These are phyloP conservation scores for Aspergillus indologenus DNA, from an alignment of 495 filamentous ascomycete genomes.

Conservation along the genomic window DNA sequence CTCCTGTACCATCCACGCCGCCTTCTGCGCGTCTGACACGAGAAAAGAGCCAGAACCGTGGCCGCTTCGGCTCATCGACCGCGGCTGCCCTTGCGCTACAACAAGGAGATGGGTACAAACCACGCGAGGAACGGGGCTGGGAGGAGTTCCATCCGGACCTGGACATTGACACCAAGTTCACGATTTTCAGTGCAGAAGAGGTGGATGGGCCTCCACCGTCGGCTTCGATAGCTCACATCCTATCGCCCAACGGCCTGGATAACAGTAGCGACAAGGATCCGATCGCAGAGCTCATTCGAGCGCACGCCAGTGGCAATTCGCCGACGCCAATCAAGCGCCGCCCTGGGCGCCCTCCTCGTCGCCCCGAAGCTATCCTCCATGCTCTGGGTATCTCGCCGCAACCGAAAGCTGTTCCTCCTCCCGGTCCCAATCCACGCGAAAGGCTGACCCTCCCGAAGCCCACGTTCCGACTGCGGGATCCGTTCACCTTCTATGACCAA, in stretches of 20 bases:
- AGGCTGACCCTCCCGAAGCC: slow-evolving; percentile 64
- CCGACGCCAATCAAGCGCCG: slow-evolving; percentile 52
- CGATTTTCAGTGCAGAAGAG: slow-evolving; percentile 75
- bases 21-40: slow-evolving; percentile 50
- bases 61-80: slow-evolving; percentile 72
- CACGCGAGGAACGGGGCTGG: slow-evolving; percentile 92
- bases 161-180: slow-evolving; percentile 76
- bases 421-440: slow-evolving; percentile 65
- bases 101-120: slow-evolving; percentile 93
- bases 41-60: slow-evolving; percentile 48
- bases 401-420: slow-evolving; percentile 58
- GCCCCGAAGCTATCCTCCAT: slow-evolving; percentile 58
- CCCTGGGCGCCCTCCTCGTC: slow-evolving; percentile 60
- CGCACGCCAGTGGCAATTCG: slow-evolving; percentile 26
- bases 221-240: slow-evolving; percentile 28
- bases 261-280: slow-evolving; percentile 23
- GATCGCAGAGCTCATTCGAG: slow-evolving; percentile 23
- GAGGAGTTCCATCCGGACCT: slow-evolving; percentile 95
- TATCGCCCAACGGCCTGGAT: slow-evolving; percentile 30
- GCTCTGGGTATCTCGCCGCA: slow-evolving; percentile 56
- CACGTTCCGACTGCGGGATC: slow-evolving; percentile 53
- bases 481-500: slow-evolving; percentile 60
- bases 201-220: slow-evolving; percentile 64
- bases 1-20: slow-evolving; percentile 39
- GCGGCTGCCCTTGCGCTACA: slow-evolving; percentile 80